Conservation (phyloP, 2,329 filamentous ascomycete genomes). For the Blumeriella jaapii region DNA sequence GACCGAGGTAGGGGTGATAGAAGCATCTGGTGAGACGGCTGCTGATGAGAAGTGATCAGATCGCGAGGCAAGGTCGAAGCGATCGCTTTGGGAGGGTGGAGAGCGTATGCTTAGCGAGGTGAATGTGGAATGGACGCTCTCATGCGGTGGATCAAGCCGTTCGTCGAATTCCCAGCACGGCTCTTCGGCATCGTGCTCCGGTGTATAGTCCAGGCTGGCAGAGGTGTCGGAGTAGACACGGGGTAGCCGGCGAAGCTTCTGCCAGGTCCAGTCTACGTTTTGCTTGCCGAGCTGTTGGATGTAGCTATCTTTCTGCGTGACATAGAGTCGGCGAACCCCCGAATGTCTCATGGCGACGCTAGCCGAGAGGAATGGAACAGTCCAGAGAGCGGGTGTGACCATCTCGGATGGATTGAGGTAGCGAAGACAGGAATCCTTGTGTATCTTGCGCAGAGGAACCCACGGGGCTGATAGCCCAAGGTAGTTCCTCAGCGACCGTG, state of each 20-base stretch:
- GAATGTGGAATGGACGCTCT: conserved; percentile 37
- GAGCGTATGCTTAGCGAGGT: conserved; percentile 33
- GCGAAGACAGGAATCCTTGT: conserved; percentile 60
- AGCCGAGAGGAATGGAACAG: conserved; percentile 56
- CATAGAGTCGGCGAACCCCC: conserved; percentile 53
- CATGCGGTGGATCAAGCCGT: conserved; percentile 43
- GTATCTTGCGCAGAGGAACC: conserved; percentile 66
- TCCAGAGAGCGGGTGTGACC: conserved; percentile 61
- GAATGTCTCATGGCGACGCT: conserved; percentile 62
- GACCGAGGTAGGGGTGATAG: conserved; percentile 21
- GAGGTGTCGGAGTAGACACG: conserved; percentile 39
- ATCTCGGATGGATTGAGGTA: conserved; percentile 63
- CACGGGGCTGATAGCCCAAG: conserved; percentile 53
- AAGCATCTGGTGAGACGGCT: conserved; percentile 18
- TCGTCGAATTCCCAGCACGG: conserved; percentile 58
- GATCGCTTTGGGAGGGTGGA: conserved; percentile 25
- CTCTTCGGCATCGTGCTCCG: conserved; percentile 51
- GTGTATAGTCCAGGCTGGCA: conserved; percentile 36
- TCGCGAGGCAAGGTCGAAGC: conserved; percentile 16
- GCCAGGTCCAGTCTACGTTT: conserved; percentile 56
- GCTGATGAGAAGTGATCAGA: conserved; percentile 26
- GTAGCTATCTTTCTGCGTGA: conserved; percentile 67
- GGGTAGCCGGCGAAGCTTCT: conserved; percentile 50
- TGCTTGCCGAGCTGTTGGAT: conserved; percentile 41
- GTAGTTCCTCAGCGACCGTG: conserved; percentile 17